phyloP scores from a whole-genome alignment of 257 asterid genomes.

The Misopates orontium region DNA sequence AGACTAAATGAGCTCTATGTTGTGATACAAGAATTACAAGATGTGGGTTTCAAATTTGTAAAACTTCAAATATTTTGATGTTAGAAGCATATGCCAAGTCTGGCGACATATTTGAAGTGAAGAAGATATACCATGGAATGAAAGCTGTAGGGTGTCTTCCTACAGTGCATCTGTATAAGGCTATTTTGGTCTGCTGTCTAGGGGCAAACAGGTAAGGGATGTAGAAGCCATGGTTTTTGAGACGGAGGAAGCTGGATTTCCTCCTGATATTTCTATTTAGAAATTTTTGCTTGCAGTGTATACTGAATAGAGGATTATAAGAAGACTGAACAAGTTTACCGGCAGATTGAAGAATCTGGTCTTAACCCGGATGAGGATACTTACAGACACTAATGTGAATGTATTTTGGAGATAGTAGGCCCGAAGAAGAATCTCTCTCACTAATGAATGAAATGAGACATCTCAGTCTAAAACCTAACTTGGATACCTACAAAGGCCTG shows the following conservation, averaged over 20 bases:
- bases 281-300: conserved; percentile 73
- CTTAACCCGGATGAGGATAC: conserved; percentile 82
- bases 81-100: conserved; percentile 90
- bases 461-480: conserved; percentile 52
- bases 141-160: conserved; percentile 93
- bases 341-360: conserved; percentile 66
- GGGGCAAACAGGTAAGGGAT: conserved; percentile 76
- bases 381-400: conserved; percentile 71
- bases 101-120: conserved; percentile 78
- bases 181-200: conserved; percentile 74
- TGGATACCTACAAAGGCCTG: conserved; percentile 85
- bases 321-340: conserved; percentile 73
- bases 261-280: conserved; percentile 70
- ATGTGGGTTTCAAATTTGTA: conserved; percentile 94
- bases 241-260: conserved; percentile 82
- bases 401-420: conserved; percentile 91
- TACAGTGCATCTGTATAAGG: conserved; percentile 91
- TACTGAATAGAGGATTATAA: conserved; percentile 75
- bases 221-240: conserved; percentile 85
- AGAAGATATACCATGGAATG: conserved; percentile 87
- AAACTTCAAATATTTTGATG: conserved; percentile 81
- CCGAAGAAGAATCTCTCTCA: conserved; percentile 68
- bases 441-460: conserved; percentile 71
- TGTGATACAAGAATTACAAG: conserved; percentile 91
- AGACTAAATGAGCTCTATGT: conserved; percentile 88